phyloP scores from a whole-genome alignment of 441 rosid genomes.

The Omphalea diandra region DNA sequence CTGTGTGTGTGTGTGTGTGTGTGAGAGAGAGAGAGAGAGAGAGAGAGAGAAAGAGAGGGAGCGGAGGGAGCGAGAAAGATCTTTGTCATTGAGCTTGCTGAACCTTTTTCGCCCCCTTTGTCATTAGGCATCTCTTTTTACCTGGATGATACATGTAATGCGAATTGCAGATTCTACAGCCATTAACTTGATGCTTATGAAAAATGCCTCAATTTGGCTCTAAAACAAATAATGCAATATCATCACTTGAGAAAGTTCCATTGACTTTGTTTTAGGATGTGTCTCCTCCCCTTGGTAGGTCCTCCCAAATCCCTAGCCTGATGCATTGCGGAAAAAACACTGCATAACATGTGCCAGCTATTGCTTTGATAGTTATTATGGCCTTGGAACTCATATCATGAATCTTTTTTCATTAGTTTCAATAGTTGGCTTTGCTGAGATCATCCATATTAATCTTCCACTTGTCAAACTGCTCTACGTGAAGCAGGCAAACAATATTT shows the following conservation, averaged over 20 bases:
- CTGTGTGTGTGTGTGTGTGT: not conserved
- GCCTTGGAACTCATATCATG: slow-evolving; percentile 80
- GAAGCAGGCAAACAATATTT: slow-evolving; percentile 37
- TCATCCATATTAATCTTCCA: slow-evolving; percentile 69
- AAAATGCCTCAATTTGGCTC: not conserved
- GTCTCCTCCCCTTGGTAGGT: not conserved
- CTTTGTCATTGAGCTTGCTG: not conserved
- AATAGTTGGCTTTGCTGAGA: slow-evolving; percentile 66
- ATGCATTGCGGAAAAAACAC: slow-evolving; percentile 91
- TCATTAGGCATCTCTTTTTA: not conserved
- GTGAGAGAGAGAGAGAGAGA: not conserved
- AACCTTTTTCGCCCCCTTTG: not conserved
- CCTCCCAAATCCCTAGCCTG: slow-evolving; percentile 38
- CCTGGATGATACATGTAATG: not conserved
- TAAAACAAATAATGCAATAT: not conserved
- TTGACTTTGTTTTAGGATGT: not conserved
- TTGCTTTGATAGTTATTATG: no score
- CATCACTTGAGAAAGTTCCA: not conserved
- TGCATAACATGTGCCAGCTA: slow-evolving; percentile 70
- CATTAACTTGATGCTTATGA: not conserved
- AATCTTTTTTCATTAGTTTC: slow-evolving; percentile 76
- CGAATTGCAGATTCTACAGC: not conserved
- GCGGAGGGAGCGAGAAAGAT: no score
- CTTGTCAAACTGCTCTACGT: slow-evolving; percentile 64
- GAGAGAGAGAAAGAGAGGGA: no score